Evolutionary conservation across 805 yeast genomes (phyloP).

Genomic region (Debaryomyces tyrocola): DNA sequence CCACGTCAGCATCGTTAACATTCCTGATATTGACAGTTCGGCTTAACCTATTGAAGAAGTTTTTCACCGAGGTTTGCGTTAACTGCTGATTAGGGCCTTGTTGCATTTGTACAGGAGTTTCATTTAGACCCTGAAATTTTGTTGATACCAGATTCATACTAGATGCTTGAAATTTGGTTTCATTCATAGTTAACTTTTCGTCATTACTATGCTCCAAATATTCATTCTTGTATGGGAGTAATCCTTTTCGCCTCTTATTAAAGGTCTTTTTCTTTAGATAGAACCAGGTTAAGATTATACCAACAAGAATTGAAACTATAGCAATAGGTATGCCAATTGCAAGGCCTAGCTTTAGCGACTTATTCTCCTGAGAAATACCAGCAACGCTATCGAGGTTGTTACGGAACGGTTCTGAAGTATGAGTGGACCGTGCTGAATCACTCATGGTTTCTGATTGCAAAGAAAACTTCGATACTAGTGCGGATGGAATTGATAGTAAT

Average conservation of each 20-base stretch:
- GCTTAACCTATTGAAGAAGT: slow-evolving; percentile 23
- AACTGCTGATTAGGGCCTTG: slow-evolving; percentile 3
- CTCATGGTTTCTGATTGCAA: slow-evolving; percentile 1
- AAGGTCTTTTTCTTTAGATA: slow-evolving; percentile 15
- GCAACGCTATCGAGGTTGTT: slow-evolving; percentile 2
- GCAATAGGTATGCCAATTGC: slow-evolving; percentile 35
- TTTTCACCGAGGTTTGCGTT: slow-evolving; percentile 15
- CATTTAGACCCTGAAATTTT: neutral
- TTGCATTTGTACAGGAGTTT: neutral
- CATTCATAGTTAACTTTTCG: neutral
- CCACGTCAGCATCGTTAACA: slow-evolving; percentile 1
- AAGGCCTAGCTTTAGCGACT: slow-evolving; percentile 24
- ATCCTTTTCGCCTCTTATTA: slow-evolving; percentile 8
- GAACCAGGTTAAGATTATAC: slow-evolving; percentile 20
- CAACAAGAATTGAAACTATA: slow-evolving; percentile 20
- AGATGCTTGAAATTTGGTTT: neutral
- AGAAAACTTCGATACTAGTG: slow-evolving; percentile 1
- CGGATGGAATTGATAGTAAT: neutral
- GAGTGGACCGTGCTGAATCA: neutral
- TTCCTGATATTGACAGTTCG: slow-evolving; percentile 22
- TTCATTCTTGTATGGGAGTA: slow-evolving; percentile 8
- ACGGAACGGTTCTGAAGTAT: neutral
- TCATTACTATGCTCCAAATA: slow-evolving; percentile 2
- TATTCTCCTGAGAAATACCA: slow-evolving; percentile 1
- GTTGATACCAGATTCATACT: neutral